phyloP scores from a whole-genome alignment of 2,329 filamentous ascomycete genomes.

The Coniochaeta sp. region DNA sequence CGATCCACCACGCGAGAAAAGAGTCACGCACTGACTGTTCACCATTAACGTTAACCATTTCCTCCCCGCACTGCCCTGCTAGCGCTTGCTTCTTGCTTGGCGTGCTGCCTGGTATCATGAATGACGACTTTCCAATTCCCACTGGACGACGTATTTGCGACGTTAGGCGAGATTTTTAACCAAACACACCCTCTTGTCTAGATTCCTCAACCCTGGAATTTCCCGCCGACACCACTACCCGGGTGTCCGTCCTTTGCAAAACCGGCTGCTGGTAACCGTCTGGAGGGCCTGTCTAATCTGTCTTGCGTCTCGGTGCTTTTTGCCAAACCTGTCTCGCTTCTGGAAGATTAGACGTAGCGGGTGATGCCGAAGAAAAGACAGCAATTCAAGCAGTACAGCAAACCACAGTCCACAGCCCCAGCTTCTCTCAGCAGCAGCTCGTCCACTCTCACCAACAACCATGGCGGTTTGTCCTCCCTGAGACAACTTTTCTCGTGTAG shows the following conservation, averaged over 20 bases:
- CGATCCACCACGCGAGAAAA: conserved; percentile 1
- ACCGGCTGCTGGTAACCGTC: conserved; percentile 1
- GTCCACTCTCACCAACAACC: neutral
- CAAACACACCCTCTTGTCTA: neutral
- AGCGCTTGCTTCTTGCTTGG: neutral
- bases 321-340: neutral
- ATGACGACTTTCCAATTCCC: neutral
- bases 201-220: no score
- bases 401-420: conserved; percentile 49
- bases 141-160: neutral
- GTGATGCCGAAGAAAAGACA: conserved; percentile 60
- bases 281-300: neutral
- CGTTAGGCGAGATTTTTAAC: neutral
- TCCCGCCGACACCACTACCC: neutral
- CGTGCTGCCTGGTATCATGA: neutral
- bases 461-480: conserved; percentile 5
- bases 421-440: conserved; percentile 34
- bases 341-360: neutral
- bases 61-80: no score
- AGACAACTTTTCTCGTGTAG: no score
- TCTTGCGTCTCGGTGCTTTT: neutral
- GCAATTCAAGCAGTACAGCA: conserved; percentile 42
- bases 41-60: no score
- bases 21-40: neutral
- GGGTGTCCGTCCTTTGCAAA: neutral